Percentiles rank a stretch among this genome's conserved stretches.
Evolutionary conservation across 257 asterid genomes (phyloP).

Genomic region (Misopates orontium): DNA sequence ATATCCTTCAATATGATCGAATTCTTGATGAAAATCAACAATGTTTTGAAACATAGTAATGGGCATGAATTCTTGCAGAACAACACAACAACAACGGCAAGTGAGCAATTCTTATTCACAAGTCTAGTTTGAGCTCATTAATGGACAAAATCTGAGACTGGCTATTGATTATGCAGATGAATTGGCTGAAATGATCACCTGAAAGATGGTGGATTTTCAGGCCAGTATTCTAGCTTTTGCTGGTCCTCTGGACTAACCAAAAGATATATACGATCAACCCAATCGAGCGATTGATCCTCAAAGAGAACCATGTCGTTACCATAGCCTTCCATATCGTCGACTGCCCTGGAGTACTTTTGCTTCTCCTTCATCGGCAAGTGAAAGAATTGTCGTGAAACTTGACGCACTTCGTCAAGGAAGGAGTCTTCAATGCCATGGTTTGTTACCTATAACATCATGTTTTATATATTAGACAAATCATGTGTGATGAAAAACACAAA

Average conservation of each 20-base stretch:
- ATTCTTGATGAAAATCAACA: no score
- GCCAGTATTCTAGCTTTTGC: conserved; percentile 50
- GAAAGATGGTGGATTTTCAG: conserved; percentile 49
- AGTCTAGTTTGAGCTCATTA: no score
- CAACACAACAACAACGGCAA: no score
- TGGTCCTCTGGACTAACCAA: conserved; percentile 43
- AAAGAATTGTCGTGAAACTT: conserved; percentile 42
- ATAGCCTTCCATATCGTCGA: conserved; percentile 50
- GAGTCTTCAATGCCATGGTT: conserved; percentile 59
- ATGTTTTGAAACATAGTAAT: no score
- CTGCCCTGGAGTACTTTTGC: conserved; percentile 41
- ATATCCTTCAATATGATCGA: not conserved
- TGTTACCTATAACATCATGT: conserved; percentile 40
- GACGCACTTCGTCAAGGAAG: conserved; percentile 42
- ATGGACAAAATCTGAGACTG: not conserved
- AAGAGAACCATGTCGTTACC: conserved; percentile 56
- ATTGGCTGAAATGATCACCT: conserved; percentile 33
- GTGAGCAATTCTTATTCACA: no score
- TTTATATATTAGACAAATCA: no score
- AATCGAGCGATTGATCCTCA: conserved; percentile 59
- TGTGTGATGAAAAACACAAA: no score
- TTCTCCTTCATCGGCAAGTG: conserved; percentile 55
- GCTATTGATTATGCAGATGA: no score
- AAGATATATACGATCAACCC: conserved; percentile 67
- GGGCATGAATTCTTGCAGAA: no score